phyloP scores from a whole-genome alignment of 225 moss, liverwort and hornwort genomes.

The Sphagnum tenellum region DNA sequence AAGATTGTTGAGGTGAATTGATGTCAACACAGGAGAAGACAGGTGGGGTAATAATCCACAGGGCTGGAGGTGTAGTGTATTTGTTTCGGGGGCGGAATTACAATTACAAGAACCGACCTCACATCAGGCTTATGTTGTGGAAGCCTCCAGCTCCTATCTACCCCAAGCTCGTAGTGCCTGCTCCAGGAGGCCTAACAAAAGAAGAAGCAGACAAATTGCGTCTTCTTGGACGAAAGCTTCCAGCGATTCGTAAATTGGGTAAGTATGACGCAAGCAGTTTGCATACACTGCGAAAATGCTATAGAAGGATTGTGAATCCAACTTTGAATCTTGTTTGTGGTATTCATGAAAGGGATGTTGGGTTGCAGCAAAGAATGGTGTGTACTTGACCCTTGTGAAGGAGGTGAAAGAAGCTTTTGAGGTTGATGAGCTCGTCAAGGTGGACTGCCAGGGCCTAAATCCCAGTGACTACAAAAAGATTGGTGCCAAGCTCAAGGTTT shows the following conservation, averaged over 20 bases:
- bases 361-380: slow-evolving; percentile 85
- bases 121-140: slow-evolving; percentile 85
- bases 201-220: slow-evolving; percentile 54
- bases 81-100: slow-evolving; percentile 92
- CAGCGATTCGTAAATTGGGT: slow-evolving; percentile 66
- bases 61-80: slow-evolving; percentile 61
- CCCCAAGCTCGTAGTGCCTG: slow-evolving; percentile 64
- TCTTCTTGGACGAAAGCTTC: slow-evolving; percentile 48
- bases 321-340: too few species aligned
- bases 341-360: not conserved
- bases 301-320: too few species aligned
- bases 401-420: slow-evolving; percentile 67
- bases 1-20: not conserved
- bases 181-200: slow-evolving; percentile 62
- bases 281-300: too few species aligned
- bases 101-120: slow-evolving; percentile 69
- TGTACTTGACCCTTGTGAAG: slow-evolving; percentile 66
- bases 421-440: slow-evolving; percentile 77
- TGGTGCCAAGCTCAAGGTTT: slow-evolving; percentile 87
- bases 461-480: slow-evolving; percentile 88
- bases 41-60: slow-evolving; percentile 73
- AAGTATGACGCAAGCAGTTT: slow-evolving; percentile 5
- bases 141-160: slow-evolving; percentile 91
- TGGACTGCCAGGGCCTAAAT: slow-evolving; percentile 68
- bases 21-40: slow-evolving; percentile 50